phyloP scores from a whole-genome alignment of 2,329 filamentous ascomycete genomes.

The Aureobasidium sp. region DNA sequence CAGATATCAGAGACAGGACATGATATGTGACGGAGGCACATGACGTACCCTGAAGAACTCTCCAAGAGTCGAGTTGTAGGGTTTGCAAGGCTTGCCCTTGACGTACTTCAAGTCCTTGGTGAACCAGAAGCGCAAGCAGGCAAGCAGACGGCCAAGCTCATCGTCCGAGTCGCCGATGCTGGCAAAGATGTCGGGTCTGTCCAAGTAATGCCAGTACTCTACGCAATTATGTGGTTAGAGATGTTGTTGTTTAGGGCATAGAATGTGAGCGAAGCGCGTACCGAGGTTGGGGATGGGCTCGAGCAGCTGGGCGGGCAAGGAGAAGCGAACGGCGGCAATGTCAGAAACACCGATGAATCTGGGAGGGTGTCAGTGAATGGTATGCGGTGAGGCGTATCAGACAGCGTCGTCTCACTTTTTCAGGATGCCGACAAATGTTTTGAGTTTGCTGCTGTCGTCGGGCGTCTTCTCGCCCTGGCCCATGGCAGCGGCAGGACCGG shows the following conservation, averaged over 20 bases:
- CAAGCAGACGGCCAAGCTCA: constrained; percentile 85
- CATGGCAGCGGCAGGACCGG: constrained; percentile 17
- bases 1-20: constrained; percentile 14
- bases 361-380: constrained; percentile 19
- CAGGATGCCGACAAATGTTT: constrained; percentile 79
- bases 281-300: constrained; percentile 91
- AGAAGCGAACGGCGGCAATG: constrained; percentile 93
- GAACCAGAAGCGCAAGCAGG: constrained; percentile 94
- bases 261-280: constrained; percentile 29
- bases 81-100: constrained; percentile 97
- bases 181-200: constrained; percentile 84
- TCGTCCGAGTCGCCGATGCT: constrained; percentile 85
- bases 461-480: constrained; percentile 51
- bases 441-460: constrained; percentile 82
- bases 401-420: constrained; percentile 62
- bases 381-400: background rate
- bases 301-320: constrained; percentile 86
- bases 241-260: background rate
- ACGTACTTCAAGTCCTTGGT: constrained; percentile 99
- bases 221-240: constrained; percentile 19
- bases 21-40: background rate
- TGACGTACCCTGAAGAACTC: constrained; percentile 84
- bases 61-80: constrained; percentile 93
- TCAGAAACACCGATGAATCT: constrained; percentile 96
- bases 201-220: constrained; percentile 99